These are phyloP conservation scores for Gossypium raimondii DNA, from an alignment of 345 rosid species.

Conservation along the genomic window DNA sequence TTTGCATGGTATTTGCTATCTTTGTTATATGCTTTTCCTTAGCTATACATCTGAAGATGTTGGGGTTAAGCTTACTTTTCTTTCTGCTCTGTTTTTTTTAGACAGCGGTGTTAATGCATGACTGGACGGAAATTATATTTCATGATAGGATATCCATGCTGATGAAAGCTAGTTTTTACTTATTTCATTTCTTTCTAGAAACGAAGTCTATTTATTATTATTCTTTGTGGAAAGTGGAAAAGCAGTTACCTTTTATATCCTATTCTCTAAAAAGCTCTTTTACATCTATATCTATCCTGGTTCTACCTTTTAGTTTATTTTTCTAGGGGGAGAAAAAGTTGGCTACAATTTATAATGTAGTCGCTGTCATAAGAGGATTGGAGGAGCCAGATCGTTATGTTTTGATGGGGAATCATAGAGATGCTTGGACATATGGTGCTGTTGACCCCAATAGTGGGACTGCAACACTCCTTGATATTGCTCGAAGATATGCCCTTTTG, in stretches of 20 bases:
- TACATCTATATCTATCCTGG: conserved; percentile 17
- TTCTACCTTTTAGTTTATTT: background rate
- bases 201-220: background rate
- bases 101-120: background rate
- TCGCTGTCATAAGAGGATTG: conserved; percentile 63
- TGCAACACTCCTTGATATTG: conserved; percentile 86
- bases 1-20: background rate
- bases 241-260: background rate
- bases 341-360: conserved; percentile 55
- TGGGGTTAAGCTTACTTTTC: background rate
- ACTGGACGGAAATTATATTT: background rate
- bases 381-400: conserved; percentile 85
- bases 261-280: background rate
- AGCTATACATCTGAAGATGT: background rate
- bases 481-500: conserved; percentile 62
- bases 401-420: conserved; percentile 87
- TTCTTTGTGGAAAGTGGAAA: background rate
- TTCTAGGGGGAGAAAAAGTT: conserved; percentile 70
- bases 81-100: background rate
- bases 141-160: conserved; percentile 1
- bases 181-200: conserved; percentile 8
- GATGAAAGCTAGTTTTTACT: background rate
- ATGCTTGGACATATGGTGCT: conserved; percentile 99
- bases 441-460: conserved; percentile 99
- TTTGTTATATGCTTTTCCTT: background rate